Evolutionary conservation across 2,329 filamentous ascomycete genomes (phyloP), one percentile per base, ranked within the genome.

Genomic region (Pseudocercospora cruenta): DNA sequence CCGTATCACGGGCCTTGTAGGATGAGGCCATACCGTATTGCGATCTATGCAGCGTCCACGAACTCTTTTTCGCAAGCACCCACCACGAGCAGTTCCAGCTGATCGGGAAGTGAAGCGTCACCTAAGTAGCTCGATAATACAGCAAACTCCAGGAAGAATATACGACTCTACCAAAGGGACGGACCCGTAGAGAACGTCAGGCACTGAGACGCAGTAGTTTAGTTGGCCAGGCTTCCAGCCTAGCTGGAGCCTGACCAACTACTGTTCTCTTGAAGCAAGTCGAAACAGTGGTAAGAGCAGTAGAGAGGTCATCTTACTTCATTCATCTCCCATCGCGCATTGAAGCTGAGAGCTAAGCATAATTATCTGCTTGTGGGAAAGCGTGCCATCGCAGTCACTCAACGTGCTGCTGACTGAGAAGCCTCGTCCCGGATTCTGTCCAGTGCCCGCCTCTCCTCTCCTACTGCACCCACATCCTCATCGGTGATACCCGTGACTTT

Each of bases 401-500:
- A 26, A 4, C 47, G 47, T 14, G 47, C 47, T 14, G 47, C 47
- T 14, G 47, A 14, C 14, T 24, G 4, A 14, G 47, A 24, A 24
- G 47, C 47, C 47, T 51, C 47, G 4, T 51, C n/a, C 9, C 24
- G 47, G 19, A 59, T 47, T 26, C 57, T 39, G n/a, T 59, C 57
- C 57, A 59, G 12, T 19, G 43, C 36, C 16, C 26, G 31, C 12
- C 39, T 31, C 57, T 59, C 57, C 8, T 45, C 33, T 39, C 57
- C 57, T 16, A 39, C 21, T 16, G 21, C 5, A n/a, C 36, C 26
- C 12, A 36, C 24, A 19, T 70, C 62, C 6, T 67, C 59, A 54
- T 71, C 68, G 8, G 64, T 70, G 47, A 81, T 78, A 4, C 78
- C 79, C 0, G 81, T 82, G 22, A 83, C 69, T 64, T 81, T 80